Evolutionary conservation across 768 basidiomycete genomes (phyloP), one percentile per base, ranked within the genome.

Genomic region (Mycena galericulata): DNA sequence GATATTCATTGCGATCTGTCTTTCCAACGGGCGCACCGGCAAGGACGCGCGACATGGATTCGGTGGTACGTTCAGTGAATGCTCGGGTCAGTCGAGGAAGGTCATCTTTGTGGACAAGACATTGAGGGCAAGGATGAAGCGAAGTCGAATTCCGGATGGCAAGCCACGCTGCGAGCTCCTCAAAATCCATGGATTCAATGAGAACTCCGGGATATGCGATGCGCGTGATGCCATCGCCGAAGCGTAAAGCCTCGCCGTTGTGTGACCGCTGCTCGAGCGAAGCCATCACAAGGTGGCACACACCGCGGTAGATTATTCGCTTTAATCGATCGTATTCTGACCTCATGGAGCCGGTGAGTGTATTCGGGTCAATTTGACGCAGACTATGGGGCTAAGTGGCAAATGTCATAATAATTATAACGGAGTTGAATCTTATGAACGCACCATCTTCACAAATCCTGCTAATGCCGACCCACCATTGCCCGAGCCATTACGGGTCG

Each of bases 401-500:
- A n/a, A 34, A 10, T 10, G 17, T 61, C 17, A 55, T 53, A 34
- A 8, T 8, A 2, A 27, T 8, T 18, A 47, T 36, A 29, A 32
- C n/a, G 7, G 22, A 45, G 29, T n/a, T n/a, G 27, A 38, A 30
- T 50, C 10, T 27, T 4, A 40, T 11, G 2, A 43, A 41, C 46
- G 14, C 47, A 75, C 74, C 43, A 66, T 67, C 10, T 67, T 67
- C n/a, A 75, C 62, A 53, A 67, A 73, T 14, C 67, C 69, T 6
- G 69, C 32, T 10, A 75, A 54, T 17, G 70, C 43, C 1, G 65
- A 59, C 1, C 74, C 74, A 18, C 74, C 74, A 36, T 75, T 75
- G 5, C 74, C 74, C 8, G 74, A 74, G 5, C 61, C 72, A 58
- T 75, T 75, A 0, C 73, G 73, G 7, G 75, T 75, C 7, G 36